Conservation (phyloP, 2,329 filamentous ascomycete genomes). For the Colletotrichum lentis region DNA sequence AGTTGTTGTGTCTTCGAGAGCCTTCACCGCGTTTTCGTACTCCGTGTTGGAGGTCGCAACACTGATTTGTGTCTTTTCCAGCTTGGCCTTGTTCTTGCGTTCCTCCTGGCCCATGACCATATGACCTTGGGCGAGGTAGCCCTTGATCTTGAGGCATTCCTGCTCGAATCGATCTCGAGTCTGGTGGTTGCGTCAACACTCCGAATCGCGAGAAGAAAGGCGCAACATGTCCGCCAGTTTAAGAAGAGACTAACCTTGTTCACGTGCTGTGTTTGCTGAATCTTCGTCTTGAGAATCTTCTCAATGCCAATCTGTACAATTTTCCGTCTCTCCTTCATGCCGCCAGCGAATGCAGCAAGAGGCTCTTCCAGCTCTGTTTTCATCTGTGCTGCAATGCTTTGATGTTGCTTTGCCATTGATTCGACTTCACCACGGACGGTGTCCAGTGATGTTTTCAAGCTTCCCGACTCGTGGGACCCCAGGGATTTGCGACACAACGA, state of each 20-base stretch:
- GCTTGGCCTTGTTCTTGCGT: conserved; percentile 96
- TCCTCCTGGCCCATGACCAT: conserved; percentile 99
- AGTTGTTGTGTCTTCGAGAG: conserved; percentile 91
- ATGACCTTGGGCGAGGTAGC: conserved; percentile 96
- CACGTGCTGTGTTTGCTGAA: conserved; percentile 86
- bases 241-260: conserved; percentile 76
- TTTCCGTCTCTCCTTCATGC: conserved; percentile 95
- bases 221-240: not conserved
- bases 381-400: conserved; percentile 91
- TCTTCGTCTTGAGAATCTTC: conserved; percentile 91
- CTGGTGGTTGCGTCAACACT: conserved; percentile 51
- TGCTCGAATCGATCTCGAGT: conserved; percentile 95
- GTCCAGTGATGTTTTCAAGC: conserved; percentile 84
- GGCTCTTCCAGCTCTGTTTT: conserved; percentile 96
- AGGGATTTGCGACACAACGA: conserved; percentile 87
- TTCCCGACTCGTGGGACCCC: conserved; percentile 86
- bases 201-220: not conserved
- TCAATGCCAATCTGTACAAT: conserved; percentile 95
- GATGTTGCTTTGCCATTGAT: conserved; percentile 91
- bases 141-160: conserved; percentile 97
- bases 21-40: conserved; percentile 92
- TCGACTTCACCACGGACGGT: conserved; percentile 89
- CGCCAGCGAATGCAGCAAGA: conserved; percentile 86
- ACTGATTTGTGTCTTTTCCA: conserved; percentile 98
- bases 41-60: conserved; percentile 90